phyloP scores from a whole-genome alignment of 257 asterid species.

The Catharanthus roseus region DNA sequence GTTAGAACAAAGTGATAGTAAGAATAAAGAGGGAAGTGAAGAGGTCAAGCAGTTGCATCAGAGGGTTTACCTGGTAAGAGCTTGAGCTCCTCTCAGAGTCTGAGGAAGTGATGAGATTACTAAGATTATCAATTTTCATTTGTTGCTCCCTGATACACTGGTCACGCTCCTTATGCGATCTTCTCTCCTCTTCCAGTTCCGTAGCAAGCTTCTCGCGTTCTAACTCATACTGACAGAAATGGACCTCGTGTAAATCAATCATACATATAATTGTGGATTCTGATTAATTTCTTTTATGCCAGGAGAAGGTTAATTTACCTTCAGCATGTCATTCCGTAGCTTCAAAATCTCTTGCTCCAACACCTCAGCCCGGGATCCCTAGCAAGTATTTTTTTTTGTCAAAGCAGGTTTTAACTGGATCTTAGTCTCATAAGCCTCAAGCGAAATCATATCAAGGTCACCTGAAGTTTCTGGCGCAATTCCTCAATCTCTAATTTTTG shows the following conservation, averaged over 20 bases:
- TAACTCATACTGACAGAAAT: constrained; percentile 59
- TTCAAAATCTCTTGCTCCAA: constrained; percentile 90
- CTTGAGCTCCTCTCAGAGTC: constrained; percentile 49
- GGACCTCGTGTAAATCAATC: constrained; percentile 7
- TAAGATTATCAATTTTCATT: constrained; percentile 58
- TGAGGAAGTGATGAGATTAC: constrained; percentile 44
- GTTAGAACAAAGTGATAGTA: neutral
- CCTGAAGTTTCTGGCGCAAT: constrained; percentile 85
- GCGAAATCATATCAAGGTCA: constrained; percentile 21
- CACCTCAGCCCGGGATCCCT: constrained; percentile 93
- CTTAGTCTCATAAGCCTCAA: constrained; percentile 2
- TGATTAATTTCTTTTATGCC: neutral
- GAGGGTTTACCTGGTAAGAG: constrained; percentile 47
- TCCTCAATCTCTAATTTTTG: constrained; percentile 90
- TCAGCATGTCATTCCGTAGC: constrained; percentile 90
- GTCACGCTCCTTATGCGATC: constrained; percentile 74
- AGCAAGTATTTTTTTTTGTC: constrained; percentile 10
- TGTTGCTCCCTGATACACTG: constrained; percentile 71
- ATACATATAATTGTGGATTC: neutral
- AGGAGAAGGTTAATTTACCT: constrained; percentile 38
- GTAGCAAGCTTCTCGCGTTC: constrained; percentile 83
- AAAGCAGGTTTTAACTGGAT: constrained; percentile 1
- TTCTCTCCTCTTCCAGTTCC: constrained; percentile 92
- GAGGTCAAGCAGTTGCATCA: neutral
- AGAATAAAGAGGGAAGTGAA: neutral